Evolutionary conservation across 306 rosid species (phyloP).

Genomic region (Ochetophila trinervis): DNA sequence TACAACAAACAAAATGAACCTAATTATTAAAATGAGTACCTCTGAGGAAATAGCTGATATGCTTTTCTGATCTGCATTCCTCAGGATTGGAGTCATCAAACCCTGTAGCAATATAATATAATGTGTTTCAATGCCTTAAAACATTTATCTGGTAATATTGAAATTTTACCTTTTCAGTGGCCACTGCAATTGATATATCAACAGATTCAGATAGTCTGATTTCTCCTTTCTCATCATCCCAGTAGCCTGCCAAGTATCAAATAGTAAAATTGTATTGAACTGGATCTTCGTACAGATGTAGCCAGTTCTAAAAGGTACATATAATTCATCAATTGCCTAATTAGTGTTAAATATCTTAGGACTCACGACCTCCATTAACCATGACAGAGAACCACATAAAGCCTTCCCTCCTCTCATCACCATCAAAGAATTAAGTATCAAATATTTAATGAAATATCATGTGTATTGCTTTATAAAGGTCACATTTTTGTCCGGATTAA

Average conservation of each 20-base stretch:
- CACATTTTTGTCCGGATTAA: no score
- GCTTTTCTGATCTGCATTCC: conserved; percentile 91
- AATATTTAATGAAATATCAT: no score
- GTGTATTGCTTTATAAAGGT: no score
- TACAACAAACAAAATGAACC: conserved; percentile 7
- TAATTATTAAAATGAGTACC: conserved; percentile 43
- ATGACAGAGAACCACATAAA: no score
- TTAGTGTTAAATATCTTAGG: not conserved
- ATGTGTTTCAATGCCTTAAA: conserved; percentile 23
- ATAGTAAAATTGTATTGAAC: conserved; percentile 23
- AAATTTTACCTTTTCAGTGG: conserved; percentile 82
- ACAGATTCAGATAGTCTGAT: conserved; percentile 49
- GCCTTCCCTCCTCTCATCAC: not conserved
- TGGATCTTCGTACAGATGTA: conserved; percentile 7
- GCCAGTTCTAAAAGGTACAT: not conserved
- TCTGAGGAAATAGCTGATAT: conserved; percentile 78
- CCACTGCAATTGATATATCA: conserved; percentile 96
- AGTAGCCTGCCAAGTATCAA: conserved; percentile 59
- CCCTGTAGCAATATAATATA: conserved; percentile 54
- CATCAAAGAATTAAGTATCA: not conserved
- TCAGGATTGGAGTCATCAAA: conserved; percentile 90
- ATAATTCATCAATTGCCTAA: not conserved
- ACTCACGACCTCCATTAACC: no score
- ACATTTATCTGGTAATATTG: not conserved
- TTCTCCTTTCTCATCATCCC: conserved; percentile 80